Conservation (phyloP, 305 asterid genomes). For the Solanum hybrid region DNA sequence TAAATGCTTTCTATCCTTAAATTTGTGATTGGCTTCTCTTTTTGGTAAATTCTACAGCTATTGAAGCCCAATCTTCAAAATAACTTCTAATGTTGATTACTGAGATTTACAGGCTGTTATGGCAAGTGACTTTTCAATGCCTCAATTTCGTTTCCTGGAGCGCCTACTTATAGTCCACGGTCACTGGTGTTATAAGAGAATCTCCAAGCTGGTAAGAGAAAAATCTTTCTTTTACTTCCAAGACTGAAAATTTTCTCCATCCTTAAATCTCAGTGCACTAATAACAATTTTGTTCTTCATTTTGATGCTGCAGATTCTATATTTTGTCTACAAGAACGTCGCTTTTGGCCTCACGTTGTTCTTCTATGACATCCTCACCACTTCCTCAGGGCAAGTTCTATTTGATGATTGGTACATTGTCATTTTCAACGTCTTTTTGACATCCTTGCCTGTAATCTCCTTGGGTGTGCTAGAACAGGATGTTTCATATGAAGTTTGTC, state of each 20-base stretch:
- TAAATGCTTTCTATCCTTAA: neutral
- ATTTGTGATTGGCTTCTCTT: too few relatives aligned
- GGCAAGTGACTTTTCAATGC: slow-evolving; percentile 83
- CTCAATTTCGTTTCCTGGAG: slow-evolving; percentile 75
- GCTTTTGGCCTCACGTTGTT: slow-evolving; percentile 83
- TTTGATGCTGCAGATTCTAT: slow-evolving; percentile 52
- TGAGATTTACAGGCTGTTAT: slow-evolving; percentile 57
- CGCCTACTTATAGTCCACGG: slow-evolving; percentile 72
- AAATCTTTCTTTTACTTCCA: neutral
- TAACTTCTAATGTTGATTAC: neutral
- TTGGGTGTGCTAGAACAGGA: slow-evolving; percentile 90
- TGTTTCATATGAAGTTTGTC: slow-evolving; percentile 77
- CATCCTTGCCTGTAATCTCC: slow-evolving; percentile 85
- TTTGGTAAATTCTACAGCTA: neutral
- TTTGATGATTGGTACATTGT: slow-evolving; percentile 92
- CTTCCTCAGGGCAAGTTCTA: slow-evolving; percentile 70
- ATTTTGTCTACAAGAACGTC: slow-evolving; percentile 86
- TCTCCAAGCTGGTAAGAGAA: slow-evolving; percentile 49
- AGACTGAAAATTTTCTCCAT: neutral
- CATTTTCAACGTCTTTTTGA: slow-evolving; percentile 76
- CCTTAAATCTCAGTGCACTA: neutral
- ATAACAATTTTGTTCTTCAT: neutral
- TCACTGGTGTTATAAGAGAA: slow-evolving; percentile 87
- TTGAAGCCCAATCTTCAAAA: slow-evolving; percentile 3
- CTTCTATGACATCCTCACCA: slow-evolving; percentile 75